These are phyloP conservation scores for Colletotrichum tanaceti DNA, from an alignment of 2,329 filamentous ascomycete genomes.

Conservation along the genomic window DNA sequence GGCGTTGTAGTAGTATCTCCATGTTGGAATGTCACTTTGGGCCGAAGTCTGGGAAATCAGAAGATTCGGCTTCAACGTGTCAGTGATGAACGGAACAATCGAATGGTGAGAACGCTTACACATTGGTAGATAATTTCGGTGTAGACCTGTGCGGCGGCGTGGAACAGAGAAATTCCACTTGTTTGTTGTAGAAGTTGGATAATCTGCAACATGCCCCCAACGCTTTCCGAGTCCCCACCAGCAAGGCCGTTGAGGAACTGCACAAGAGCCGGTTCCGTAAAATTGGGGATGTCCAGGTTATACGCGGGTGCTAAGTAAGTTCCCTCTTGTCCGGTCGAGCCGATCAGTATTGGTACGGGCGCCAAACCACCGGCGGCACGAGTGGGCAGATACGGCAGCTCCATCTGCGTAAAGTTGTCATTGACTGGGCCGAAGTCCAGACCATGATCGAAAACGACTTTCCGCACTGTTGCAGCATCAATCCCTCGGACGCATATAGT, in stretches of 20 bases:
- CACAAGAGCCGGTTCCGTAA: neutral
- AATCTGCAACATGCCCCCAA: slow-evolving; percentile 4
- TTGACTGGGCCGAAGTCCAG: slow-evolving; percentile 24
- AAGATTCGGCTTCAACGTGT: slow-evolving; percentile 4
- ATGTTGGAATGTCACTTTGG: slow-evolving; percentile 16
- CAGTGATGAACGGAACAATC: neutral
- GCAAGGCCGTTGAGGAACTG: neutral
- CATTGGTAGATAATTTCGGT: slow-evolving; percentile 27
- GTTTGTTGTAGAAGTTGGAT: slow-evolving; percentile 2
- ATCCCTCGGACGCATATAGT: slow-evolving; percentile 6
- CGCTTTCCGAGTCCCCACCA: slow-evolving; percentile 2
- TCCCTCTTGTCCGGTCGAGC: slow-evolving; percentile 13
- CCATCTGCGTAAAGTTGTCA: slow-evolving; percentile 22
- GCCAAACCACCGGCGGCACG: slow-evolving; percentile 17
- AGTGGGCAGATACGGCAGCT: slow-evolving; percentile 11
- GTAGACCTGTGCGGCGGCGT: slow-evolving; percentile 9
- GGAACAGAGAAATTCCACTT: slow-evolving; percentile 11
- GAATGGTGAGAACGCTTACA: slow-evolving; percentile 12
- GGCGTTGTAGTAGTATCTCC: slow-evolving; percentile 34
- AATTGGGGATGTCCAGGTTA: neutral
- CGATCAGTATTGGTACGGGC: slow-evolving; percentile 9
- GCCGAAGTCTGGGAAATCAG: slow-evolving; percentile 16
- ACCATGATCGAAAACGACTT: neutral
- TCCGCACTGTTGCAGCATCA: neutral
- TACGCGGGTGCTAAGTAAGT: slow-evolving; percentile 14